Base-by-base conservation (phyloP, 805 yeast species). In the Candida nanaspora region DNA sequence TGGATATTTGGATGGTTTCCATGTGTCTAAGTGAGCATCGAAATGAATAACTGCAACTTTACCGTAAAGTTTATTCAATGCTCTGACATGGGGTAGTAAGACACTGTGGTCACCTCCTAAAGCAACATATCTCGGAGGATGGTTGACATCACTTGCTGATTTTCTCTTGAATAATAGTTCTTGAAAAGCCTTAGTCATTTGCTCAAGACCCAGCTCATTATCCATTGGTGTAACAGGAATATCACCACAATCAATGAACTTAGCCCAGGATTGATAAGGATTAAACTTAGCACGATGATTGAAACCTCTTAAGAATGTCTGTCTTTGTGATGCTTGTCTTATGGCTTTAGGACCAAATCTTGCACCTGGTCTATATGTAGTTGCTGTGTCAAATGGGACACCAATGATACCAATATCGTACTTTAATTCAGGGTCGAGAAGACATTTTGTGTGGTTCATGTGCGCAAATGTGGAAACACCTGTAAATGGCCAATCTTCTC, bases 71-170 rank as follows among this genome's bases (percentile, higher is more conserved):
- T 74, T 64, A 44, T 74, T 57, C 41, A 82, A 66, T 0, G 86
- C 81, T 48, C 94, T 68, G 44, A 84, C 60, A 46, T 82, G 86
- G 2, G 91, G 88, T 39, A 85, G 66, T 33, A 82, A 69, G 26
- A 86, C 74, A 2, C 88, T 78, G 59, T 86, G 95, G 55, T 86
- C 95, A 33, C 95, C 95, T 10, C 95, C 95, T 22, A 86, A 65
- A 0, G 86, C 80, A 16, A 85, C 74, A 32, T 79, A 69, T 44
- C 84, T 66, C 18, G 93, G 89, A 8, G 78, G 73, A 33, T 62
- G 53, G 2, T 45, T 31, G 11, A 51, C 38, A 35, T 58, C 56
- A 14, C 41, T 37, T 1, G 65, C 42, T 6, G 56, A 47, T 11
- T 37, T 38, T 40, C 60, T 45, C 47, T 69, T 62, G 18, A 62